Conservation (phyloP, 106 monocot species). For the Dioscorea zingiberensis region DNA sequence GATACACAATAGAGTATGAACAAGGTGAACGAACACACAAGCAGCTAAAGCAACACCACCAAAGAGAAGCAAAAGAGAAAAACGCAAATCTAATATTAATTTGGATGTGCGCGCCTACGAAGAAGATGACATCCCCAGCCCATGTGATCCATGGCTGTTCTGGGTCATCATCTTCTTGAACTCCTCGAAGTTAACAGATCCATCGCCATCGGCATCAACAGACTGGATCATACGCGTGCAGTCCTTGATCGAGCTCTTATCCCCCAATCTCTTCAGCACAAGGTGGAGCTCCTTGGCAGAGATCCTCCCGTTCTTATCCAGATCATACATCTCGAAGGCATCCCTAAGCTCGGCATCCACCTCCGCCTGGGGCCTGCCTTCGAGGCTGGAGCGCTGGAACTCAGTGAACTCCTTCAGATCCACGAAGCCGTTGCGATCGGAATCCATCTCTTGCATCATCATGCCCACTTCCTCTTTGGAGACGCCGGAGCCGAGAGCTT, state of each 20-base stretch:
- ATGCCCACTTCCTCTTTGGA: slow-evolving; percentile 13
- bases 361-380: neutral
- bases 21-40: too few relatives aligned
- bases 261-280: slow-evolving; percentile 55
- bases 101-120: too few relatives aligned
- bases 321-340: slow-evolving; percentile 74
- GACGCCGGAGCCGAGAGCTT: slow-evolving; percentile 19
- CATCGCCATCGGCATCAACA: slow-evolving; percentile 68
- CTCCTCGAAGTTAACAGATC: slow-evolving; percentile 62
- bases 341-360: slow-evolving; percentile 48
- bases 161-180: slow-evolving; percentile 78
- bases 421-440: slow-evolving; percentile 37
- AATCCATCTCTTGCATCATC: slow-evolving; percentile 42
- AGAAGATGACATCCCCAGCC: too few relatives aligned
- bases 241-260: slow-evolving; percentile 46
- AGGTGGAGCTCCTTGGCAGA: slow-evolving; percentile 50
- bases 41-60: too few relatives aligned
- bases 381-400: slow-evolving; percentile 19
- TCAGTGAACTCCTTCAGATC: slow-evolving; percentile 34
- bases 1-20: too few relatives aligned
- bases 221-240: slow-evolving; percentile 58
- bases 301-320: slow-evolving; percentile 65
- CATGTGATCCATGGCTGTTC: neutral
- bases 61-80: too few relatives aligned
- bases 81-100: too few relatives aligned